A percentile compares a stretch with the other conserved stretches of the same genome.
These are phyloP conservation scores for Podila epigama DNA, from an alignment of 192 early-diverging fungal species.

Conservation along the genomic window DNA sequence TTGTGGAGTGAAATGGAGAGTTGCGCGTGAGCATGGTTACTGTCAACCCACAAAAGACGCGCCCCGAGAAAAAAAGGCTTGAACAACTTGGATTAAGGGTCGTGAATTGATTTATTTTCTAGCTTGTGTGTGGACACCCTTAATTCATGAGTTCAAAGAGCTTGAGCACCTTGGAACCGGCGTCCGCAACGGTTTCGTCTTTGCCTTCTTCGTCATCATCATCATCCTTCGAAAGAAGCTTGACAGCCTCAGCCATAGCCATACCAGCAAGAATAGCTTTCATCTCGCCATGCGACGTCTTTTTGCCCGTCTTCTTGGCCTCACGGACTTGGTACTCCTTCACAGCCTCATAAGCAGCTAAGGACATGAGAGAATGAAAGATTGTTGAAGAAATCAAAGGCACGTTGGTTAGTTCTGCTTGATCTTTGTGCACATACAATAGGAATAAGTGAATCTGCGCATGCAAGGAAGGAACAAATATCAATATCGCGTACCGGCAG, in stretches of 20 bases:
- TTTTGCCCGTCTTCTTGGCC: slow-evolving; percentile 36
- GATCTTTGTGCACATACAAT: neutral
- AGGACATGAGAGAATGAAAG: neutral
- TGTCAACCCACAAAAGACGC: no score
- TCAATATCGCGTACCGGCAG: slow-evolving; percentile 37
- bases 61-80: no score
- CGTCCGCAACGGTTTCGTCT: slow-evolving; percentile 45
- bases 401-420: no score
- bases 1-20: no score
- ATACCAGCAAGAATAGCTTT: slow-evolving; percentile 48
- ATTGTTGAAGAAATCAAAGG: neutral
- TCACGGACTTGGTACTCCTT: slow-evolving; percentile 40
- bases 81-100: no score
- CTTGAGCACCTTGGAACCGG: slow-evolving; percentile 46
- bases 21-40: no score
- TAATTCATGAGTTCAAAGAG: slow-evolving; percentile 45
- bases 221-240: slow-evolving; percentile 39
- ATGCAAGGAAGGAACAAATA: neutral
- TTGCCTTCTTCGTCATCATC: slow-evolving; percentile 39
- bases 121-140: neutral
- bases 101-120: no score
- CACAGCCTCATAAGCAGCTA: slow-evolving; percentile 48
- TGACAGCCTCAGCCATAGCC: slow-evolving; percentile 53
- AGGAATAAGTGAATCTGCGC: neutral
- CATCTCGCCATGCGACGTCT: slow-evolving; percentile 40